A percentile compares a stretch with the other conserved stretches of the same genome.
Evolutionary conservation across 2,329 filamentous ascomycete species (phyloP).

Genomic region (Tolypocladium sp.): DNA sequence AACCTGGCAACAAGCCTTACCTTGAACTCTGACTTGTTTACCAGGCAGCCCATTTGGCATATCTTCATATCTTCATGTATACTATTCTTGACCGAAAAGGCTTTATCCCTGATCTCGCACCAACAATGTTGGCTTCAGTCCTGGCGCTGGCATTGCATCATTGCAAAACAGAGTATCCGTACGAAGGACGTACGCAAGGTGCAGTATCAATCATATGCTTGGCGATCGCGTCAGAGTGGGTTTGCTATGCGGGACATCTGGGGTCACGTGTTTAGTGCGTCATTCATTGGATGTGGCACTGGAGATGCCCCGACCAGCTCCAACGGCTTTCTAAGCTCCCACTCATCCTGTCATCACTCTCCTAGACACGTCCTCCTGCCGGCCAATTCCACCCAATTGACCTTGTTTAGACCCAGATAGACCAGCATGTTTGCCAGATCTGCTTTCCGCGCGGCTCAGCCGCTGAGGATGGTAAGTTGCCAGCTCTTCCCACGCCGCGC

Average conservation of each 20-base stretch:
- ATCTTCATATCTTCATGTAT: background rate
- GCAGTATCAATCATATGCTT: background rate
- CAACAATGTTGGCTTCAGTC: background rate
- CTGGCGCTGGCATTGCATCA: too few species aligned
- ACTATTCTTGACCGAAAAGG: background rate
- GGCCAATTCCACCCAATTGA: slow-evolving; percentile 15
- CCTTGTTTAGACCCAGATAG: slow-evolving; percentile 1
- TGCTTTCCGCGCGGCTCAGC: slow-evolving; percentile 53
- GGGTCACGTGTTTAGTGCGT: background rate
- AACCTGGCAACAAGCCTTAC: background rate
- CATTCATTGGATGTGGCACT: background rate
- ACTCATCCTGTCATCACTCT: background rate
- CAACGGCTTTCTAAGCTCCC: background rate
- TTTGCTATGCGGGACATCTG: background rate
- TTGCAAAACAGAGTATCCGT: too few species aligned
- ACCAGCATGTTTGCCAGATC: slow-evolving; percentile 58
- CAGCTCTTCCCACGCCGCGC: background rate
- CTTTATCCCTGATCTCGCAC: background rate
- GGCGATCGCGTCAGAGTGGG: background rate
- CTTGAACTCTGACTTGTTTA: background rate
- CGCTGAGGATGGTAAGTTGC: slow-evolving; percentile 52
- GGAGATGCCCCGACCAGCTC: background rate
- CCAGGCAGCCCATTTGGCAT: background rate
- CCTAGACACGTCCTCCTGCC: background rate
- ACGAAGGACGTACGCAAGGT: too few species aligned